These are phyloP conservation scores for Lolium multiflorum DNA, from an alignment of 176 grass and related monocot species.

Conservation along the genomic window DNA sequence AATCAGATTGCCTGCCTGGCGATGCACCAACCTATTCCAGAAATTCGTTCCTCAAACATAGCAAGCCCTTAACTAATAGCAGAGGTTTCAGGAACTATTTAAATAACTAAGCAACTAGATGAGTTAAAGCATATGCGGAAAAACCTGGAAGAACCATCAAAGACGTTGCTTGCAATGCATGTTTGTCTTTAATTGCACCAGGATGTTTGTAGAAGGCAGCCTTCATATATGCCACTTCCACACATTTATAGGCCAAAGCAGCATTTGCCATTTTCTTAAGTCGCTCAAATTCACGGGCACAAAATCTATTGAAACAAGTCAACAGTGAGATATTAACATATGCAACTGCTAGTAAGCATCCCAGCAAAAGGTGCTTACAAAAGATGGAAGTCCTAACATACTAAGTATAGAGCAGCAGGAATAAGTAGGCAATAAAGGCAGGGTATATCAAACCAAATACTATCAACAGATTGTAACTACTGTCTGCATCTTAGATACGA, in stretches of 20 bases:
- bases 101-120: conserved; percentile 33
- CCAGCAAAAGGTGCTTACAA: background rate
- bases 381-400: conserved; percentile 13
- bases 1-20: background rate
- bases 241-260: conserved; percentile 94
- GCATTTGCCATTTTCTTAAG: conserved; percentile 85
- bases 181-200: conserved; percentile 68
- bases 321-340: conserved; percentile 40
- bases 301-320: conserved; percentile 66
- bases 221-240: conserved; percentile 95
- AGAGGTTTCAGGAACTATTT: conserved; percentile 12
- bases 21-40: conserved; percentile 7
- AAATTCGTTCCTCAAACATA: conserved; percentile 21
- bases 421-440: conserved; percentile 23
- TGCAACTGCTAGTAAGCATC: conserved; percentile 13
- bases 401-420: conserved; percentile 11
- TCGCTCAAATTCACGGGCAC: conserved; percentile 78
- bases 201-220: conserved; percentile 85
- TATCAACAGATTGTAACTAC: conserved; percentile 21
- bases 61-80: conserved; percentile 8
- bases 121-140: conserved; percentile 36
- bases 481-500: conserved; percentile 27
- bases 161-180: conserved; percentile 74
- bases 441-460: conserved; percentile 32
- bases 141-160: conserved; percentile 80